Conservation (phyloP, 345 rosid genomes). For the Camelina laxa region DNA sequence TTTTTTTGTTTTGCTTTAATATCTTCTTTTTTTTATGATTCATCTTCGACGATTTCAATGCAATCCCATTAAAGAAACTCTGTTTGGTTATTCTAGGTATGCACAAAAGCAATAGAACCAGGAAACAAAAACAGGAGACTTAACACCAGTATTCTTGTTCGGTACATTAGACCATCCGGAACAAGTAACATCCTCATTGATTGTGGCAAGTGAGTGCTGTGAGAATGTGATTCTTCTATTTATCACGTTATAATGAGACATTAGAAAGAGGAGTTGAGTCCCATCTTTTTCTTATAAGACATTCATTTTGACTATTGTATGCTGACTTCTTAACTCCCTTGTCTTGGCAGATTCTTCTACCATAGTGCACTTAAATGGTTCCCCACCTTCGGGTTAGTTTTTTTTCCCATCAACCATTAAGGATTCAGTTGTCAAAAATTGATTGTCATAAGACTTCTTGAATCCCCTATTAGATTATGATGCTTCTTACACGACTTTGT, state of each 20-base stretch:
- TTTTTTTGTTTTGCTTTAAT: background rate
- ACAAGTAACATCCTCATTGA: constrained; percentile 70
- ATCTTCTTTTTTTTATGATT: background rate
- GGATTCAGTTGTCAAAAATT: background rate
- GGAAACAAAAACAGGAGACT: constrained; percentile 79
- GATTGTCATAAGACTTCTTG: background rate
- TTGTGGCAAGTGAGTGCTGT: constrained; percentile 83
- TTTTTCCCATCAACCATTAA: background rate
- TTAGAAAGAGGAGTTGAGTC: constrained; percentile 2
- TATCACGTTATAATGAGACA: background rate
- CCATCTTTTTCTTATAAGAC: background rate
- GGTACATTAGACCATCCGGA: constrained; percentile 57
- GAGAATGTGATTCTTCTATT: background rate
- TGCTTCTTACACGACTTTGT: constrained; percentile 11
- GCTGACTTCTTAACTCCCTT: background rate
- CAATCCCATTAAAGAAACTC: background rate
- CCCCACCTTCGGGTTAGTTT: constrained; percentile 77
- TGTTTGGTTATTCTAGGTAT: constrained; percentile 57
- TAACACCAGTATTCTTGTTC: constrained; percentile 80
- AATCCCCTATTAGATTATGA: background rate
- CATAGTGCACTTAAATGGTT: constrained; percentile 93
- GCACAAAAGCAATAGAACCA: constrained; percentile 75
- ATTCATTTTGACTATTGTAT: constrained; percentile 1
- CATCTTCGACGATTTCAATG: background rate
- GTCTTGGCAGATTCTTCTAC: constrained; percentile 79